These are phyloP conservation scores for Fusarium sp. DNA, from an alignment of 2,329 filamentous ascomycete species.

Conservation along the genomic window DNA sequence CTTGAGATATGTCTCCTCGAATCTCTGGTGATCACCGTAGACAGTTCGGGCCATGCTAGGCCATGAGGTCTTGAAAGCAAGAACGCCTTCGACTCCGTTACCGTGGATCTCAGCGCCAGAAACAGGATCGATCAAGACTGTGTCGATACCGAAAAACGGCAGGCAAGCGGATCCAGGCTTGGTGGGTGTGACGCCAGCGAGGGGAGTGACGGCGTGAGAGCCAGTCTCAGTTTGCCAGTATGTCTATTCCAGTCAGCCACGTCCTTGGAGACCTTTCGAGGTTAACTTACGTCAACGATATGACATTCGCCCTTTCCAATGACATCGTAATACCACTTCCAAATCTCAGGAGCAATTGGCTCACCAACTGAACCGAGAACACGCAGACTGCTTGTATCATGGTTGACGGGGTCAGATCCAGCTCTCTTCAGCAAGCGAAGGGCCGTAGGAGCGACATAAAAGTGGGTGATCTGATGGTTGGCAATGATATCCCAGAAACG, in stretches of 20 bases:
- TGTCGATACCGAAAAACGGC: constrained; percentile 97
- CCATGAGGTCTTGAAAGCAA: constrained; percentile 95
- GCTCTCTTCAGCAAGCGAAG: constrained; percentile 89
- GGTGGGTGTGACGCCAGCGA: constrained; percentile 88
- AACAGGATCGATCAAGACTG: constrained; percentile 90
- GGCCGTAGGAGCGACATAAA: constrained; percentile 93
- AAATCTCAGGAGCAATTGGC: constrained; percentile 94
- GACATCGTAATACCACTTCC: constrained; percentile 96
- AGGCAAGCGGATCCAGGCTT: constrained; percentile 93
- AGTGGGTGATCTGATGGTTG: constrained; percentile 89
- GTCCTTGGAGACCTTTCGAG: accelerated
- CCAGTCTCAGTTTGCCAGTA: constrained; percentile 99
- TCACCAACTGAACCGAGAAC: constrained; percentile 92
- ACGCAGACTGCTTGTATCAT: constrained; percentile 81
- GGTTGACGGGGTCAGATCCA: constrained; percentile 78
- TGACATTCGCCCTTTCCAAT: constrained; percentile 90
- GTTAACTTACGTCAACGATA: constrained; percentile 78
- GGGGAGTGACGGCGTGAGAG: constrained; percentile 88
- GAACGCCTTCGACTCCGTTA: constrained; percentile 90
- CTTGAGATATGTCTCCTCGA: constrained; percentile 95
- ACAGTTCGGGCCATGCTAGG: constrained; percentile 97
- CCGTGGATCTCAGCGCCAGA: constrained; percentile 87
- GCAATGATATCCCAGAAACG: constrained; percentile 96
- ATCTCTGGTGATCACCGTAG: constrained; percentile 92
- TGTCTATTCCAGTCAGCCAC: constrained; percentile 63